phyloP scores from a whole-genome alignment of 805 yeast genomes.

The Candida caryicola region DNA sequence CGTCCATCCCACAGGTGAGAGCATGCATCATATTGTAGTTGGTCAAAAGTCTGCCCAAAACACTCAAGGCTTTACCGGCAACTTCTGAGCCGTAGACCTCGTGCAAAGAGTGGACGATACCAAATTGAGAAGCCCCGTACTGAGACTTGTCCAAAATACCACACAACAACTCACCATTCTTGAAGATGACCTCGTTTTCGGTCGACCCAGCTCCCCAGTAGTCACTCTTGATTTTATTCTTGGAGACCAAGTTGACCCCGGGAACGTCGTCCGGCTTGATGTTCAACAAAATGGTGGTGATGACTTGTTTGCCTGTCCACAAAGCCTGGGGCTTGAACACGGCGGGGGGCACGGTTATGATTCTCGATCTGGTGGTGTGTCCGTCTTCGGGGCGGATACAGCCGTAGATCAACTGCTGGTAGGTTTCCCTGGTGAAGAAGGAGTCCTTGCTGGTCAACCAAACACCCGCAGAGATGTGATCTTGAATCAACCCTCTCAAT shows the following conservation, averaged over 20 bases:
- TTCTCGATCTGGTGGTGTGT: conserved; percentile 68
- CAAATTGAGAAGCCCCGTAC: conserved; percentile 96
- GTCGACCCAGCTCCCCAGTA: conserved; percentile 87
- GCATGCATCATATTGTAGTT: conserved; percentile 90
- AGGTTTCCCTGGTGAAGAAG: conserved; percentile 84
- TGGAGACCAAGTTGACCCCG: conserved; percentile 80
- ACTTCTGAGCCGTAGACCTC: conserved; percentile 90
- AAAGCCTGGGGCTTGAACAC: conserved; percentile 79
- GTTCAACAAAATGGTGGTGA: conserved; percentile 85
- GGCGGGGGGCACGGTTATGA: conserved; percentile 86
- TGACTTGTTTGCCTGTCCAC: conserved; percentile 98
- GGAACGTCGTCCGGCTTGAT: conserved; percentile 86
- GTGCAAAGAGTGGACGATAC: conserved; percentile 93
- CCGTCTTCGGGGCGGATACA: conserved; percentile 97
- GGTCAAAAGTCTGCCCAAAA: conserved; percentile 93
- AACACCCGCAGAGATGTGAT: conserved; percentile 97
- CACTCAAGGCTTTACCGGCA: conserved; percentile 87
- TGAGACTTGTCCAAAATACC: conserved; percentile 98
- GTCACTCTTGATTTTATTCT: conserved; percentile 87
- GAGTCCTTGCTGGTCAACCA: conserved; percentile 95
- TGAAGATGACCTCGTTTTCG: conserved; percentile 85
- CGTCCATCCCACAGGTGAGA: conserved; percentile 99
- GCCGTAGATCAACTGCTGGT: conserved; percentile 91
- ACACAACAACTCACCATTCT: conserved; percentile 79
- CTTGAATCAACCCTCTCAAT: conserved; percentile 97